Conservation (phyloP, 2,329 filamentous ascomycete genomes). For the Cytospora piceae region DNA sequence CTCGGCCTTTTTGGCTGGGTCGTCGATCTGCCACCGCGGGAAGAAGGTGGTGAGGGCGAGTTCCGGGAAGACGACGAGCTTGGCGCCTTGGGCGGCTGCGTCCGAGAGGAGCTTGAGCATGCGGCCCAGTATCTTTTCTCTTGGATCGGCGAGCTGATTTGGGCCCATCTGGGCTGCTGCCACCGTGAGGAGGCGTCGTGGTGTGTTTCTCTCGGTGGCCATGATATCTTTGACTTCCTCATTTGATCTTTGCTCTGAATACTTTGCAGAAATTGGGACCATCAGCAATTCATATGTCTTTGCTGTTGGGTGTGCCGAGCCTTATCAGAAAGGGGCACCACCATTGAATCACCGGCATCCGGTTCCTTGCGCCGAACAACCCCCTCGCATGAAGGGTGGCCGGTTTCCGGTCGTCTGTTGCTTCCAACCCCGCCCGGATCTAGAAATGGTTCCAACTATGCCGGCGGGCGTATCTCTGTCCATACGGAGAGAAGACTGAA, state of each 20-base stretch:
- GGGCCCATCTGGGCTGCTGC: conserved; percentile 59
- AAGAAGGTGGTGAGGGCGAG: conserved; percentile 62
- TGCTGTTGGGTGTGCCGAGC: conserved; percentile 2
- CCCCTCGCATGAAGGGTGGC: background rate
- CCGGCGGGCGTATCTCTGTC: conserved; percentile 12
- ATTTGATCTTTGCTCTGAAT: background rate
- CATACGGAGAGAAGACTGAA: background rate
- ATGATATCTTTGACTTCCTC: background rate
- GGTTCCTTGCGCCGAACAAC: conserved; percentile 10
- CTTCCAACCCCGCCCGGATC: conserved; percentile 17
- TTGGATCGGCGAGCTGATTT: conserved; percentile 45
- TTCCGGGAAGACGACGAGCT: conserved; percentile 58
- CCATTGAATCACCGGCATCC: background rate
- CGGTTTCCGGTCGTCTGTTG: conserved; percentile 15
- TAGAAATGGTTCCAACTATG: background rate
- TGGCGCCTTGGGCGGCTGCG: conserved; percentile 48
- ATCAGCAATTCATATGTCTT: background rate
- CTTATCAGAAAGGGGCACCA: conserved; percentile 16
- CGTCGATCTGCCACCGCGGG: conserved; percentile 53
- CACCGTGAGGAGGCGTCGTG: conserved; percentile 38
- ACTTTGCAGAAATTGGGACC: background rate
- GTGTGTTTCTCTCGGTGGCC: conserved; percentile 4
- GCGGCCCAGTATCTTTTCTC: conserved; percentile 48
- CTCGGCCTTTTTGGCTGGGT: conserved; percentile 47
- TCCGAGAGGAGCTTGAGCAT: conserved; percentile 53